Base-by-base conservation (phyloP, 495 filamentous ascomycete genomes). In the Xylaria acuta region DNA sequence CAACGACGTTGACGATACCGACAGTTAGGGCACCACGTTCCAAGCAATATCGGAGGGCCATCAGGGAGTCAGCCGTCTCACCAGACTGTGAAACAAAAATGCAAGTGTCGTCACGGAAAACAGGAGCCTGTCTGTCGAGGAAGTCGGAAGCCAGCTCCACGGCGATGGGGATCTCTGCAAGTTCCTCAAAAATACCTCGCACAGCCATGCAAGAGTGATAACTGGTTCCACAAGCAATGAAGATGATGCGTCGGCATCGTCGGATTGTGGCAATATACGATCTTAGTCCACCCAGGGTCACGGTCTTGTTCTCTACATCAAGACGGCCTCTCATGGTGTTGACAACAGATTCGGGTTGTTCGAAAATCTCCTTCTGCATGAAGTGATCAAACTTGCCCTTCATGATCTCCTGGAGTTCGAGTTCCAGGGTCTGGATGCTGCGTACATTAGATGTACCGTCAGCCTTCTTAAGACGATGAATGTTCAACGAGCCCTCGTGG, bases 291-390 rank as follows among this genome's bases (percentile, higher is more conserved):
- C 96, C 96, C 43, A 99, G 90, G 5, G 95, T 99, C 62, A 99
- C 95, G 64, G 88, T 90, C 88, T 97, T 96, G 85, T 98, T 95
- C 69, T 88, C 91, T 65, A 92, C 88, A 80, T 99, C 97, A 74
- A 99, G 85, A 83, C 96, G 97, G 82, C 96, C 96, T 89, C 96
- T 92, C 96, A 99, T 99, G 54, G 97, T 98, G 87, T 99, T 99
- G 84, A 99, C 91, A 71, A 99, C 94, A 6, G 96, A 99, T 84
- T 99, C 96, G 70, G 96, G 96, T 85, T 99, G 96, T 86, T 99
- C 96, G 82, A 98, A 99, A 78, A 99, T 99, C 81, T 99, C 96
- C 88, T 99, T 99, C 81, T 99, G 97, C 96, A 99, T 99, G 87
- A 98, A 99, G 84, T 99, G 96, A 80, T 99, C 96, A 83, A 98